Evolutionary conservation across 108 stramenopile species (phyloP).

Genomic region (Schizochytrium sp.): DNA sequence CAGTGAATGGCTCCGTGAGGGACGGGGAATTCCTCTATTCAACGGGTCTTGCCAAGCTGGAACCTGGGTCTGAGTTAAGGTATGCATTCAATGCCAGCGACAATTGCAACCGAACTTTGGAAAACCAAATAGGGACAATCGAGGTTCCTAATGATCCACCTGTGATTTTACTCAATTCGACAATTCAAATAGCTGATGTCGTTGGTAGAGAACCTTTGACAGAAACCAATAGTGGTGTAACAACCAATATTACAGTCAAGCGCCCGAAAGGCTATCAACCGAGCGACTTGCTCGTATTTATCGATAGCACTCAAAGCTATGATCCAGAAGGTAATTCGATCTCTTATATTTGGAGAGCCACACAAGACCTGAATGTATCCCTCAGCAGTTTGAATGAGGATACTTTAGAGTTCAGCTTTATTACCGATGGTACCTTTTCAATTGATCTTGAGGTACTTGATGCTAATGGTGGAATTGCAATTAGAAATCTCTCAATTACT

Average conservation of each 20-base stretch:
- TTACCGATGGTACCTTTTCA: neutral
- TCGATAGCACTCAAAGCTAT: neutral
- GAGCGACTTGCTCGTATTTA: neutral
- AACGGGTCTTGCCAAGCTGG: neutral
- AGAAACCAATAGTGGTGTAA: too few species aligned
- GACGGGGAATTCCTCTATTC: neutral
- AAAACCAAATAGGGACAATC: neutral
- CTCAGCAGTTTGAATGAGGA: too few species aligned
- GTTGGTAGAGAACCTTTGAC: neutral
- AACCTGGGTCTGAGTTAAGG: neutral
- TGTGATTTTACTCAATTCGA: neutral
- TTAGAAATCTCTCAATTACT: neutral
- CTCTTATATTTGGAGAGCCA: neutral
- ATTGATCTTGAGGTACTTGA: neutral
- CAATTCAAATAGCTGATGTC: neutral
- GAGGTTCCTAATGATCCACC: neutral
- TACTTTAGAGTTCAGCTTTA: neutral
- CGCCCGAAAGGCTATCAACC: too few species aligned
- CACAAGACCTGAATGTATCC: too few species aligned
- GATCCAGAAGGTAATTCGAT: slow-evolving; percentile 11
- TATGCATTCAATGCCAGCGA: neutral
- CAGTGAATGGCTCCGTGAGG: neutral
- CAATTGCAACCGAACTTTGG: neutral
- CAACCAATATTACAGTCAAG: too few species aligned
- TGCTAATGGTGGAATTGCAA: neutral